Conservation (phyloP, 2,329 filamentous ascomycete genomes). For the Aspergillus tamarii region DNA sequence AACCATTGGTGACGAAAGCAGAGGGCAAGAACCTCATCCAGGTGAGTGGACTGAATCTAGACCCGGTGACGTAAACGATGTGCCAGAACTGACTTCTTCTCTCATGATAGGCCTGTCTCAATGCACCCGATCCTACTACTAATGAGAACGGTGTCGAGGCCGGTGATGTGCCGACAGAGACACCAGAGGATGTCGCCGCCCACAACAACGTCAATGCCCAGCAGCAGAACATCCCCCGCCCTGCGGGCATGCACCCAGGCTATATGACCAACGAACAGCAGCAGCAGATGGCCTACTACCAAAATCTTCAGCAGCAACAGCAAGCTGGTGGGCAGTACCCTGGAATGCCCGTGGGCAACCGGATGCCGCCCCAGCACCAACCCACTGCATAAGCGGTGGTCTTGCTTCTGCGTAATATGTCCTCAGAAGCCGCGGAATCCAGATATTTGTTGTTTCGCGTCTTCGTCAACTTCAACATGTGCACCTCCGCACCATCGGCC, state of each 20-base stretch:
- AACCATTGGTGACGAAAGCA: conserved; percentile 95
- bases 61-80: background rate
- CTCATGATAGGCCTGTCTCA: conserved; percentile 81
- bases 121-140: conserved; percentile 88
- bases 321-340: conserved; percentile 70
- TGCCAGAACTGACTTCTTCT: conserved; percentile 3
- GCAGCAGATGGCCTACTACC: conserved; percentile 80
- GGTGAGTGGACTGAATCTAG: conserved; percentile 59
- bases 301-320: conserved; percentile 75
- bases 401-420: conserved; percentile 18
- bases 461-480: conserved; percentile 27
- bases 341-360: conserved; percentile 72
- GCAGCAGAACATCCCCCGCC: conserved; percentile 66
- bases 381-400: conserved; percentile 66
- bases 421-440: conserved; percentile 26
- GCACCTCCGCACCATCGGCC: conserved; percentile 29
- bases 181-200: conserved; percentile 81
- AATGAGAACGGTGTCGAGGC: conserved; percentile 82
- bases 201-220: conserved; percentile 75
- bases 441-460: conserved; percentile 31
- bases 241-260: conserved; percentile 71
- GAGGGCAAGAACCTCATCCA: conserved; percentile 99
- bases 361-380: conserved; percentile 81
- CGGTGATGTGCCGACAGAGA: conserved; percentile 73
- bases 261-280: conserved; percentile 69